A percentile compares a stretch with the other conserved stretches of the same genome.
phyloP scores from a whole-genome alignment of 2,329 filamentous ascomycete species.

The Cladosporium sp. region DNA sequence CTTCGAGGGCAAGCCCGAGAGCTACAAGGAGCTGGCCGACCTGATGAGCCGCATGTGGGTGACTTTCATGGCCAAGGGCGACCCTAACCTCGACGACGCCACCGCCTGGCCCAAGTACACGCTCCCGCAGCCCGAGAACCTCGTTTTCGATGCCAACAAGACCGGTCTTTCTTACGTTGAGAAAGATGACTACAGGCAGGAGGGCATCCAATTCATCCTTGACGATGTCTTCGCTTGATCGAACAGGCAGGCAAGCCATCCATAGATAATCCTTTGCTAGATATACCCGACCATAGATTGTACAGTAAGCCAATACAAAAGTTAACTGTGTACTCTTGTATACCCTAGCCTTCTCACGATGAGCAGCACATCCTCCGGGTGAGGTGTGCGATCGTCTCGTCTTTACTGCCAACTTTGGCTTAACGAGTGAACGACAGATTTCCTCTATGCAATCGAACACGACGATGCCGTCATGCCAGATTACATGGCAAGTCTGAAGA shows the following conservation, averaged over 20 bases:
- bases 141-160: constrained; percentile 9
- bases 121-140: background rate
- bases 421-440: too few relatives aligned
- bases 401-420: too few relatives aligned
- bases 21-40: constrained; percentile 2
- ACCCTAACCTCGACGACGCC: background rate
- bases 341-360: too few relatives aligned
- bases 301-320: too few relatives aligned
- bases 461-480: too few relatives aligned
- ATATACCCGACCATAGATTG: too few relatives aligned
- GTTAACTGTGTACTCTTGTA: too few relatives aligned
- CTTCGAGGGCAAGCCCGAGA: constrained; percentile 9
- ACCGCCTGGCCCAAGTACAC: constrained; percentile 2
- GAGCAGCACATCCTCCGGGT: too few relatives aligned
- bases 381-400: too few relatives aligned
- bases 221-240: constrained; percentile 1
- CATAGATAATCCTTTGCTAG: too few relatives aligned
- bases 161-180: constrained; percentile 4
- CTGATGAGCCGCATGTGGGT: constrained; percentile 11
- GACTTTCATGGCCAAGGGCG: constrained; percentile 5
- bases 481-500: too few relatives aligned
- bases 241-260: background rate
- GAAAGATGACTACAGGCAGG: constrained; percentile 6
- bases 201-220: background rate
- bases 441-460: too few relatives aligned